Conservation (phyloP, 1,139 yeast genomes). For the Kodamaea suecica region DNA sequence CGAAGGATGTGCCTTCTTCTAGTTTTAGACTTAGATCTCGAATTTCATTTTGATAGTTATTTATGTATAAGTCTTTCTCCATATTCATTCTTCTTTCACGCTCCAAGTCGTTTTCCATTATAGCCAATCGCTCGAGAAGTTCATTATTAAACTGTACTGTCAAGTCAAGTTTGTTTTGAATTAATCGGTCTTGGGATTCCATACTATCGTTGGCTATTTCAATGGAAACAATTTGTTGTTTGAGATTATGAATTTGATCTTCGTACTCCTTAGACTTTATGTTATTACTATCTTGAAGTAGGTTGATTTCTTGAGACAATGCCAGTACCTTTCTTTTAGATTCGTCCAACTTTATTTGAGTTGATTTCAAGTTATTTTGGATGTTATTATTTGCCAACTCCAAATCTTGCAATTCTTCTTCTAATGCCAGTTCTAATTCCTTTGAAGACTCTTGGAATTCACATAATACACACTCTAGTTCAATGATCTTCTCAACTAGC, state of each 20-base stretch:
- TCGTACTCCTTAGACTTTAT: conserved; percentile 20
- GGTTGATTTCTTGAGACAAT: conserved; percentile 23
- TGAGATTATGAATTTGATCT: conserved; percentile 20
- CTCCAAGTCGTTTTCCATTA: conserved; percentile 41
- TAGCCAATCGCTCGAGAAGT: conserved; percentile 39
- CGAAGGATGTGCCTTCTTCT: conserved; percentile 12
- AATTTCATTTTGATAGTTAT: conserved; percentile 36
- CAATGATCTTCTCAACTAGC: conserved; percentile 29
- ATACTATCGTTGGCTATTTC: conserved; percentile 43
- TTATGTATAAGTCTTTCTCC: conserved; percentile 32
- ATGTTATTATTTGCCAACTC: conserved; percentile 27
- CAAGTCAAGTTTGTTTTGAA: conserved; percentile 30
- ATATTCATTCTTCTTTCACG: conserved; percentile 29
- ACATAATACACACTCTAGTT: conserved; percentile 34
- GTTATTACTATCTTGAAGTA: conserved; percentile 19
- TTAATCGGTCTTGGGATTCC: conserved; percentile 39
- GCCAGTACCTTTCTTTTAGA: conserved; percentile 13
- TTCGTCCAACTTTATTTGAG: conserved; percentile 15
- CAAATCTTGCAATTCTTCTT: conserved; percentile 37
- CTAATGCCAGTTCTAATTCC: conserved; percentile 44
- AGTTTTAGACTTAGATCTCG: conserved; percentile 18
- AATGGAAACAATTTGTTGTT: conserved; percentile 34
- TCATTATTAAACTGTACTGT: conserved; percentile 41
- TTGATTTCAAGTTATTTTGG: conserved; percentile 15
- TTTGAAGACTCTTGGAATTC: conserved; percentile 46